Conservation (phyloP, 2,329 filamentous ascomycete species). For the Bertia moriformis region DNA sequence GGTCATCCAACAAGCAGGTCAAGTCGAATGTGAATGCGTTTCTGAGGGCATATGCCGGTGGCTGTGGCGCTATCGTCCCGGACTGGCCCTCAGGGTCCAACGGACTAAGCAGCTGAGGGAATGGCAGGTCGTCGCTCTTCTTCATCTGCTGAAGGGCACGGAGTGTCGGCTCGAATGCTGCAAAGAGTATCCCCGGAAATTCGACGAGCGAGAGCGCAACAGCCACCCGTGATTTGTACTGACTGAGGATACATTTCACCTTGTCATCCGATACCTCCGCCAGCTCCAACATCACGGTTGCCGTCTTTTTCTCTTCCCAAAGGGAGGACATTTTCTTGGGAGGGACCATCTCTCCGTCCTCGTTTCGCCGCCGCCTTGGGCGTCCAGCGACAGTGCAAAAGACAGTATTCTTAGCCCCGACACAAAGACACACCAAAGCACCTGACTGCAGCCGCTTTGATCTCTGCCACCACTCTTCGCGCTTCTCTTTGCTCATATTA, state of each 20-base stretch:
- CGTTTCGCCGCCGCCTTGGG: constrained; percentile 5
- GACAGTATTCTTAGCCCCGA: too few species aligned
- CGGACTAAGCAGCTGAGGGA: too few species aligned
- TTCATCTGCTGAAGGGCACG: neutral
- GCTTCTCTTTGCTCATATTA: constrained; percentile 10
- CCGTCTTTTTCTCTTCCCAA: too few species aligned
- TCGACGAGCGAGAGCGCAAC: neutral
- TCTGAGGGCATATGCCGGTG: constrained; percentile 47
- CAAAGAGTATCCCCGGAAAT: neutral
- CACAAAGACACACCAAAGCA: neutral
- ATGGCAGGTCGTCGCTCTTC: neutral
- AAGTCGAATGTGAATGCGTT: constrained; percentile 18
- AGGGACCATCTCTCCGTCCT: constrained; percentile 27
- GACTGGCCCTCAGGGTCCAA: neutral
- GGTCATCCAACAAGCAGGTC: neutral
- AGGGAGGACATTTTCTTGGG: constrained; percentile 29
- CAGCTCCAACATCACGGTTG: too few species aligned
- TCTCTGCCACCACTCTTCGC: constrained; percentile 14
- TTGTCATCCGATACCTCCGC: too few species aligned
- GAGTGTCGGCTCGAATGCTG: neutral
- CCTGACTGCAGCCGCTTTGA: neutral
- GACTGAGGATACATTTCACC: too few species aligned
- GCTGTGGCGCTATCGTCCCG: constrained; percentile 18
- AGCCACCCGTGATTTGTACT: too few species aligned
- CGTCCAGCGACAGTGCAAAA: neutral